phyloP scores from a whole-genome alignment of 129 eudicot species.

The Arctium lappa region DNA sequence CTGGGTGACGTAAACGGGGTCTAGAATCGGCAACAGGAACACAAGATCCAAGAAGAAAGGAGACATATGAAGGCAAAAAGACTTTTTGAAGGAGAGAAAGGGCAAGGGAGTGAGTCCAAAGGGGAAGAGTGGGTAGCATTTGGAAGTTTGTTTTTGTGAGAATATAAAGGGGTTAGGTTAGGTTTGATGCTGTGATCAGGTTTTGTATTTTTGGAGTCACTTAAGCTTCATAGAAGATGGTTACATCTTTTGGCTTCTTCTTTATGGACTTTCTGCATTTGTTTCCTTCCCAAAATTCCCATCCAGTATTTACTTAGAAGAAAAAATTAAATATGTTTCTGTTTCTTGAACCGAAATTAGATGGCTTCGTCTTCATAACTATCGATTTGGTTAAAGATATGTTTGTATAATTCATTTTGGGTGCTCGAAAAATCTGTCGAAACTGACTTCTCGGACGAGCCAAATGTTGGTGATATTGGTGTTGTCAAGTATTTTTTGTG shows the following conservation, averaged over 20 bases:
- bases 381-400: neutral
- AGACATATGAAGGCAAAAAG: constrained; percentile 30
- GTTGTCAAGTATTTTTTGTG: too few species aligned
- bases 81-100: constrained; percentile 39
- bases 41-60: constrained; percentile 46
- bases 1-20: constrained; percentile 21
- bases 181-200: constrained; percentile 35
- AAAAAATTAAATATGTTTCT: neutral
- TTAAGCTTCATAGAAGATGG: constrained; percentile 25
- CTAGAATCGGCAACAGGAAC: constrained; percentile 33
- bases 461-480: too few species aligned
- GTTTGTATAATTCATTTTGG: too few species aligned
- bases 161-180: constrained; percentile 31
- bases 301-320: neutral
- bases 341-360: neutral
- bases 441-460: too few species aligned
- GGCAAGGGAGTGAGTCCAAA: constrained; percentile 32
- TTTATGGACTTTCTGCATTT: constrained; percentile 16
- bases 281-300: neutral
- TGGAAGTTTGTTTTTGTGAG: constrained; percentile 41
- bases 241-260: constrained; percentile 18
- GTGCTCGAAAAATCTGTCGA: too few species aligned
- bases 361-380: neutral
- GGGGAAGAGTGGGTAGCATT: constrained; percentile 20
- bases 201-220: constrained; percentile 4